phyloP scores from a whole-genome alignment of 306 rosid species.

The Cucurbita ficifolia region DNA sequence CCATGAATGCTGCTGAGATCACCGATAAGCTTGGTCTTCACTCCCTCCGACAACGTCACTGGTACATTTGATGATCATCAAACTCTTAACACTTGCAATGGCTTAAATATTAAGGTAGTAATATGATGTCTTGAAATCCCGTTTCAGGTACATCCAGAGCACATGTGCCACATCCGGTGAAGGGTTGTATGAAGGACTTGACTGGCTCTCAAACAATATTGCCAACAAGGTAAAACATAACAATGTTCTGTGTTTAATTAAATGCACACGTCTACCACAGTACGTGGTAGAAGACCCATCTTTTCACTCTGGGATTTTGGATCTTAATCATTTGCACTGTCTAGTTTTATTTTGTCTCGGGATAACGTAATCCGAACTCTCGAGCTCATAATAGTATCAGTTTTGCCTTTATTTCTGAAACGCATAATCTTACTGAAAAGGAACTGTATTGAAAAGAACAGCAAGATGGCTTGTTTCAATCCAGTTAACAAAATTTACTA shows the following conservation, averaged over 20 bases:
- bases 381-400: background rate
- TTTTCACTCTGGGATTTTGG: background rate
- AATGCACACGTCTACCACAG: background rate
- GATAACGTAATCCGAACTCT: background rate
- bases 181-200: constrained; percentile 62
- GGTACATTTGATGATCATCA: constrained; percentile 16
- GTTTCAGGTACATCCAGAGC: constrained; percentile 53
- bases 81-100: background rate
- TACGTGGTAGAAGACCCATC: background rate
- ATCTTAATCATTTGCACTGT: background rate
- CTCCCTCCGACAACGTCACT: constrained; percentile 54
- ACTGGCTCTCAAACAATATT: constrained; percentile 63
- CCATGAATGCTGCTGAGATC: constrained; percentile 65
- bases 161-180: constrained; percentile 68
- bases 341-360: background rate
- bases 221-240: constrained; percentile 31
- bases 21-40: constrained; percentile 52
- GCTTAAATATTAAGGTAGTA: background rate
- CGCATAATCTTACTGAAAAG: background rate
- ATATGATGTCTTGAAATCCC: background rate
- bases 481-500: background rate
- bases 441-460: background rate
- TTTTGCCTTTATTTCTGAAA: background rate
- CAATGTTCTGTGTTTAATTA: background rate
- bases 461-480: background rate